Evolutionary conservation across 495 filamentous ascomycete genomes (phyloP).

Genomic region (Penicillium bovifimosum): DNA sequence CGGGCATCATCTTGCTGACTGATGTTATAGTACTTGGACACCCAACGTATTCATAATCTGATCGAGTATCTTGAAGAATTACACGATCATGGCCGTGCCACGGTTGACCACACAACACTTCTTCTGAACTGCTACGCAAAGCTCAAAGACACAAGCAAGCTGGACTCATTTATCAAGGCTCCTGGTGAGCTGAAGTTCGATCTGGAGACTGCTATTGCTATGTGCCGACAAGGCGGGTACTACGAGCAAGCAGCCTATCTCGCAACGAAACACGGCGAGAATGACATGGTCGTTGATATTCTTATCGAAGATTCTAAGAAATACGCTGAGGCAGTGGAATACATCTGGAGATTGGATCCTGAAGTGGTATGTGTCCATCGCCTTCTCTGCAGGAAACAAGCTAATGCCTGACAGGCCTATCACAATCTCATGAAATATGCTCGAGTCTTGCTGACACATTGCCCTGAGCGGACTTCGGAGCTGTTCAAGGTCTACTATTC

Average conservation of each 20-base stretch:
- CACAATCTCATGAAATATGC: constrained; percentile 92
- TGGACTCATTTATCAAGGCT: constrained; percentile 94
- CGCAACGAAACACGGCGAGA: constrained; percentile 88
- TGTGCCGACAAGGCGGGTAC: constrained; percentile 98
- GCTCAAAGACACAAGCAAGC: constrained; percentile 88
- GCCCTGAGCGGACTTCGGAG: constrained; percentile 69
- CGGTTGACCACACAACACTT: constrained; percentile 92
- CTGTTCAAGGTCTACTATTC: constrained; percentile 93
- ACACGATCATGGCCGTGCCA: constrained; percentile 89
- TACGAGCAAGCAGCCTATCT: constrained; percentile 94
- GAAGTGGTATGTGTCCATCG: constrained; percentile 53
- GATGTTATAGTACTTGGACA: constrained; percentile 70
- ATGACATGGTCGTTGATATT: constrained; percentile 90
- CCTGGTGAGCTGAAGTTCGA: constrained; percentile 95
- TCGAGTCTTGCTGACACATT: constrained; percentile 79
- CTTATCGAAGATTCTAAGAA: constrained; percentile 90
- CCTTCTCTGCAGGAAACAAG: background rate
- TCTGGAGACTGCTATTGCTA: constrained; percentile 91
- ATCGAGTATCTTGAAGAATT: constrained; percentile 97
- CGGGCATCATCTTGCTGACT: constrained; percentile 12
- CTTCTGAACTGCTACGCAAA: constrained; percentile 97
- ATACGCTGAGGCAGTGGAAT: constrained; percentile 81
- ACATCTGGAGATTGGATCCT: constrained; percentile 85
- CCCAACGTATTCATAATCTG: constrained; percentile 91
- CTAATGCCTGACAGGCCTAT: constrained; percentile 56